Base-by-base conservation (phyloP, 2,329 filamentous ascomycete genomes). In the Epichloe baconii region DNA sequence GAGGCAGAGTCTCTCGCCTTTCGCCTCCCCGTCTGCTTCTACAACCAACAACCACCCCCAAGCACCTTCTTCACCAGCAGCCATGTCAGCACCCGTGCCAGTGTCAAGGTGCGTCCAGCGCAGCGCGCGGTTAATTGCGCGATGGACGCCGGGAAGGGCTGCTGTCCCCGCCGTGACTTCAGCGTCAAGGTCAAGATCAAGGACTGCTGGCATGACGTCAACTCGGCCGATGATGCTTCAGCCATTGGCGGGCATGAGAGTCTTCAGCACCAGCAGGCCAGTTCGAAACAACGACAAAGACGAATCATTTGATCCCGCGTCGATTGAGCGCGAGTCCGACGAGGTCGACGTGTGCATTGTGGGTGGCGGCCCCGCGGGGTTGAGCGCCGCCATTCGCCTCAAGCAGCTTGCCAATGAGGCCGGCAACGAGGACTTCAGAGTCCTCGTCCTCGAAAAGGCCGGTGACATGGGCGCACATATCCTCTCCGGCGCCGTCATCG, bases 341-440 rank as follows among this genome's bases (percentile, higher is more conserved):
- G 74, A 93, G 70, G 93, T 98, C 34, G 93, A 98, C 68, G 90
- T 98, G 34, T 95, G 89, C 69, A 97, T 98, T 62, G 82, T 98
- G 50, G 93, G 93, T 62, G 93, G 88, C 67, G 91, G 93, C n/a
- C 93, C 93, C 49, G 88, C 93, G 49, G 93, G 93, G 53, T 78
- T 98, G 58, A 86, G 87, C 59, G 90, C 93, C 45, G 93, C 91
- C 48, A 98, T 98, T 64, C 85, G 87, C 57, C 73, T 98, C 51
- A 97, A 97, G 75, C 91, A 98, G 69, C 76, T 96, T 48, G 93
- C 93, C 59, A 96, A 90, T 63, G 88, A 90, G 64, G 88, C 87
- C 36, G 91, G 93, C 56, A 95, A 97, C 67, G 89, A 97, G 56
- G 90, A 96, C 56, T 97, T 98, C 66, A 79, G 93, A 36, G 91